Base-by-base conservation (phyloP, 345 rosid genomes). In the Salix viminalis region DNA sequence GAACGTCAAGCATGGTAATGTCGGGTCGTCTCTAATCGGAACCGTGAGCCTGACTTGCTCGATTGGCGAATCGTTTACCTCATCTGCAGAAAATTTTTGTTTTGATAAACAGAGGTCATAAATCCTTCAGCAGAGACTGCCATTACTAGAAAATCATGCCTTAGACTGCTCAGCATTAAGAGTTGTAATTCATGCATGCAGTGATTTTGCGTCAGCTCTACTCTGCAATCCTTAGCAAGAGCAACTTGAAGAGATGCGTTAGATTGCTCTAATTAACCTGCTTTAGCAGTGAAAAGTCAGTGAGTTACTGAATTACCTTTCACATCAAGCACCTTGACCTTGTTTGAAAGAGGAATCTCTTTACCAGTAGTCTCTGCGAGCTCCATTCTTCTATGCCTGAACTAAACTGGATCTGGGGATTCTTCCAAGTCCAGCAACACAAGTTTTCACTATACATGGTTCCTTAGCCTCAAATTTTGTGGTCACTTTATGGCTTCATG, bases 1-100 rank as follows among this genome's bases (percentile, higher is more conserved):
- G 37, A 87, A 80, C 6, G 90, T 87, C 83, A 87, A 72, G 81
- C 86, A 83, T 34, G 90, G 86, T 28, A 82, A 26, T 16, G 85
- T 75, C 10, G 86, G 90, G 71, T 87, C 90, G 39, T 87, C 90
- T 12, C 77, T 81, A 18, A 81, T 75, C 0, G 86, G 83, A 28
- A 85, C 90, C 1, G 90, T 85, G 74, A 84, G 84, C 61, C 82
- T 65, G 14, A 85, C 90, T 77, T 87, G 78, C 77, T 87, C 90
- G 5, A 87, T 82, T 16, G 87, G 90, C 1, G 23, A 19, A 52
- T 52, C 58, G 23, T 52, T 52, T 52, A 18, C 58, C n/a, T 52
- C 23, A 18, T 52, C 58, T 52, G 58, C 23, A 19, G 58, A 52
- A 52, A 52, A 6, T 52, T 7, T 36, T 0, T 52, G 23, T 52